These are phyloP conservation scores for Aspergillus sp. DNA, from an alignment of 2,329 filamentous ascomycete species.

Conservation along the genomic window DNA sequence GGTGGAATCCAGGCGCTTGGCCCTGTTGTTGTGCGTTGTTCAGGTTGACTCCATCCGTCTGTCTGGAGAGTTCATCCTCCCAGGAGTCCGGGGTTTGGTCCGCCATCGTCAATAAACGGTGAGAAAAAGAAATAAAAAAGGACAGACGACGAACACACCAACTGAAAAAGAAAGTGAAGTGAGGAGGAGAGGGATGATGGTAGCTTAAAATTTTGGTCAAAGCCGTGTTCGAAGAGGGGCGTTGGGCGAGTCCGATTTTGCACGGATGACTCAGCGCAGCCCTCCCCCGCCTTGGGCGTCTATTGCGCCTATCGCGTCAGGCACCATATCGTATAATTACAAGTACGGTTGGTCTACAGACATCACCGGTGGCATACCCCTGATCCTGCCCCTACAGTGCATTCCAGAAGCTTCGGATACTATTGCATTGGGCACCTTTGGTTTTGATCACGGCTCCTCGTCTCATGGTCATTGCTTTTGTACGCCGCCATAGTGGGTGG, in stretches of 20 bases:
- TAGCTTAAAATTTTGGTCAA: constrained; percentile 2
- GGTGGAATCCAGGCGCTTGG: constrained; percentile 52
- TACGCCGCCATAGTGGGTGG: constrained; percentile 7
- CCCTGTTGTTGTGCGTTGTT: constrained; percentile 50
- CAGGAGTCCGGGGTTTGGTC: constrained; percentile 73
- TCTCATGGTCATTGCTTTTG: not conserved
- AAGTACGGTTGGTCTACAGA: no score
- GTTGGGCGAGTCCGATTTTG: constrained; percentile 18
- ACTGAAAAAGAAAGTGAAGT: constrained; percentile 11
- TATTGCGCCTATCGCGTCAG: constrained; percentile 6
- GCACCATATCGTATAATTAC: not conserved
- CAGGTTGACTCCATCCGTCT: constrained; percentile 68
- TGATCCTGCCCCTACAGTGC: no score
- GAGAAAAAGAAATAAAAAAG: constrained; percentile 15
- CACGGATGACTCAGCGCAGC: constrained; percentile 25
- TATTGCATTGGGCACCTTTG: not conserved
- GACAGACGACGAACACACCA: constrained; percentile 16
- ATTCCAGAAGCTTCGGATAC: no score
- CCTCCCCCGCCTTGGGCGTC: constrained; percentile 4
- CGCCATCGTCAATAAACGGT: constrained; percentile 56
- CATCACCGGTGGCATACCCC: no score
- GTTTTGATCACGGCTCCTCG: not conserved
- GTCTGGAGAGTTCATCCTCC: constrained; percentile 81
- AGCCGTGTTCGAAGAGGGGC: constrained; percentile 15
- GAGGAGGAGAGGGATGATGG: constrained; percentile 5